phyloP scores from a whole-genome alignment of 2,329 filamentous ascomycete genomes.

The Colletotrichum trifolii region DNA sequence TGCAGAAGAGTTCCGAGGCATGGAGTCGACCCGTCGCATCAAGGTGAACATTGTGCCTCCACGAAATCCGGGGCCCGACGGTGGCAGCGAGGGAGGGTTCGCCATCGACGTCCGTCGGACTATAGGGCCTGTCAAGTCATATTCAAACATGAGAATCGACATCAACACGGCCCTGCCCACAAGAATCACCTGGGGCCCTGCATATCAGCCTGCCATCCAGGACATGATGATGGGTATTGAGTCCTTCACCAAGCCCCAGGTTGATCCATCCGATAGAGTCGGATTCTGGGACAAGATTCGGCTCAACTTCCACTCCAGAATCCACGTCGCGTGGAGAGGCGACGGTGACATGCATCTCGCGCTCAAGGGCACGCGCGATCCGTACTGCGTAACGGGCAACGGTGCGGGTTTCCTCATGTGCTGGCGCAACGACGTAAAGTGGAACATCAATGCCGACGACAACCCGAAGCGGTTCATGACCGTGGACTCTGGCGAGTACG shows the following conservation, averaged over 20 bases:
- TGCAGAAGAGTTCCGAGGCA: conserved; percentile 88
- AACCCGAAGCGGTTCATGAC: conserved; percentile 95
- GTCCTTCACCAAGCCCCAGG: conserved; percentile 93
- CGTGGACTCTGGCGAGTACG: conserved; percentile 94
- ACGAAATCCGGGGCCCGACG: conserved; percentile 65
- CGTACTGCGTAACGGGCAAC: conserved; percentile 91
- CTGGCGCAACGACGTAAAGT: conserved; percentile 93
- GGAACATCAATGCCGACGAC: conserved; percentile 84
- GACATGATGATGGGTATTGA: conserved; percentile 99
- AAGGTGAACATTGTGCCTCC: conserved; percentile 87
- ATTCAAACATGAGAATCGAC: conserved; percentile 90
- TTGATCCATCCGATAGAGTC: conserved; percentile 92
- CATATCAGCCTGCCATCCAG: conserved; percentile 96
- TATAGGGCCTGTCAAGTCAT: conserved; percentile 94
- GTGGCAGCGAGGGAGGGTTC: conserved; percentile 73
- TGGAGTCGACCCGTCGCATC: conserved; percentile 82
- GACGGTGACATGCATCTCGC: conserved; percentile 95
- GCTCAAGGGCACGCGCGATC: conserved; percentile 91
- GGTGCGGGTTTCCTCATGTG: conserved; percentile 98
- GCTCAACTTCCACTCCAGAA: conserved; percentile 90
- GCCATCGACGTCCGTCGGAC: conserved; percentile 89
- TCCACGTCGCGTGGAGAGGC: conserved; percentile 91
- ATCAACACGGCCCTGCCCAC: conserved; percentile 95
- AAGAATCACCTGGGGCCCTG: conserved; percentile 95
- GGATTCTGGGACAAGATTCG: conserved; percentile 99